Base-by-base conservation (phyloP, 106 monocot genomes). In the Agapanthus africanus region DNA sequence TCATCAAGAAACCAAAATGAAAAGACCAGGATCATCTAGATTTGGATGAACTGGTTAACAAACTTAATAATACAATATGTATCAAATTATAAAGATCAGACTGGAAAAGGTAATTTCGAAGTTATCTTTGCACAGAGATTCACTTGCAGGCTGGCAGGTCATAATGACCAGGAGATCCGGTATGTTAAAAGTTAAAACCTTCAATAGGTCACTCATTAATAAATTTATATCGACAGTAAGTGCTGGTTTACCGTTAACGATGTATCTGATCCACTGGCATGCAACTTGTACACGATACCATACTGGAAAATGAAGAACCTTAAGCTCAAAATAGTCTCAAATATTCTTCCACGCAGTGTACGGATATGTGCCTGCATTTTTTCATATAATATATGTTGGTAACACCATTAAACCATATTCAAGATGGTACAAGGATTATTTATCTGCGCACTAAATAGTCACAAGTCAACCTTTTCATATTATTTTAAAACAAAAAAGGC, bases 221-320 rank as follows among this genome's bases (percentile, higher is more conserved):
- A 30, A 30, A 50, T 50, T 11, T 0, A 57, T 8, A 30, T 57
- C 14, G 22, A 57, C 27, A 57, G 56, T 51, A 22, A 16, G 40
- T 63, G 42, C 6, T 51, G 27, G 0, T 37, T 72, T 82, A 94
- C 93, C 74, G 80, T 76, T 33, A 94, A 70, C 28, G 93, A 87
- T 70, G 82, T 89, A 54, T 79, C 65, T 40, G 59, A 22, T 74
- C 80, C 82, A 67, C 74, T 76, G 8, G 60, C 41, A 65, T 90
- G 69, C 78, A 94, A 66, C 54, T 90, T 84, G 77, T 94, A 94
- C 4, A 94, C 93, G 50, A 94, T 76, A 27, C 93, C 93, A 79
- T 87, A 94, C 42, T 94, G 93, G 50, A 94, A 94, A 33, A 94
- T 79, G 37, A 94, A 94, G 60, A 94, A 94, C 44, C 93, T 84